These are phyloP conservation scores for Kluyveromyces sp. DNA, from an alignment of 1,139 yeast species.

Conservation along the genomic window DNA sequence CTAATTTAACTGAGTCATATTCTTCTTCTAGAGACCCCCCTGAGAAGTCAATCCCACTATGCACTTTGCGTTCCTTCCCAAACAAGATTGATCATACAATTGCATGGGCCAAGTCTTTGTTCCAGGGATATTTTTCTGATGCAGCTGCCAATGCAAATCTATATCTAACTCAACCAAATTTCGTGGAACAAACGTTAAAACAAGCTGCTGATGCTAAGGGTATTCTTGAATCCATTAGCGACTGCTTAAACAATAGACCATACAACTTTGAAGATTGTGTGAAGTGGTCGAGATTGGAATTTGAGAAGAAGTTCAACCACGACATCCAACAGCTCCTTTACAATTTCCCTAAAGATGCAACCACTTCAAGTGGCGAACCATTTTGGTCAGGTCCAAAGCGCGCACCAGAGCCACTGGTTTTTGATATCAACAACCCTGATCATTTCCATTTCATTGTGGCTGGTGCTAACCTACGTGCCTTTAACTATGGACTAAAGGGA, in stretches of 20 bases:
- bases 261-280: constrained; percentile 88
- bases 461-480: constrained; percentile 89
- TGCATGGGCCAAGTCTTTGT: constrained; percentile 96
- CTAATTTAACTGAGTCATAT: constrained; percentile 87
- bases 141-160: constrained; percentile 89
- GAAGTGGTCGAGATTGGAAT: constrained; percentile 88
- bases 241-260: constrained; percentile 73
- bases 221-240: constrained; percentile 68
- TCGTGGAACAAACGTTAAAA: constrained; percentile 82
- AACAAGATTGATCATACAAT: constrained; percentile 97
- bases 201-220: constrained; percentile 90
- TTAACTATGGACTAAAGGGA: constrained; percentile 73
- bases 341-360: constrained; percentile 92
- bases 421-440: constrained; percentile 67
- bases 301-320: constrained; percentile 74
- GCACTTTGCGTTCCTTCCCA: constrained; percentile 96
- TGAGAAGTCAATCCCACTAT: constrained; percentile 91
- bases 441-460: constrained; percentile 80
- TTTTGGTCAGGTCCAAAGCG: constrained; percentile 99
- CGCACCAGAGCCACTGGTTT: constrained; percentile 78
- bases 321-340: constrained; percentile 84
- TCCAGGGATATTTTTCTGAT: constrained; percentile 89
- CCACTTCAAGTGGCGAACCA: constrained; percentile 82
- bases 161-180: constrained; percentile 86
- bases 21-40: constrained; percentile 98